These are phyloP conservation scores for Phaeosphaeriaceae sp. DNA, from an alignment of 2,329 filamentous ascomycete genomes.

Conservation along the genomic window DNA sequence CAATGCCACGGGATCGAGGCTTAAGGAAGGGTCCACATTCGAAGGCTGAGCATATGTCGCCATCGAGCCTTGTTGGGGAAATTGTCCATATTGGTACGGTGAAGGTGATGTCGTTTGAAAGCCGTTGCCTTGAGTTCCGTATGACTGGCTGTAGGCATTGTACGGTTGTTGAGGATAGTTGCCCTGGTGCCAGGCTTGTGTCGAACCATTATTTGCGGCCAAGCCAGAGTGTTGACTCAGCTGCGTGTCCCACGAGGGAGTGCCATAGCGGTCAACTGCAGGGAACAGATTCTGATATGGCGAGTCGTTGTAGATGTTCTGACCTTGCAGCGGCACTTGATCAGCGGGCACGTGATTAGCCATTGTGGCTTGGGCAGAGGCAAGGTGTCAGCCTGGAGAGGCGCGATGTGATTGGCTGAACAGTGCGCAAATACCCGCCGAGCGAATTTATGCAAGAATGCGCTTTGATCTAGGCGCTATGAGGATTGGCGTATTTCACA, in stretches of 20 bases:
- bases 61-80: constrained; percentile 28
- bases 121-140: constrained; percentile 26
- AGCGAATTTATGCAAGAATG: constrained; percentile 38
- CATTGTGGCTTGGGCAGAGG: constrained; percentile 30
- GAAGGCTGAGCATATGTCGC: constrained; percentile 33
- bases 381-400: constrained; percentile 17
- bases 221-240: constrained; percentile 31
- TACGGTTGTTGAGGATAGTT: constrained; percentile 39
- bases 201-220: constrained; percentile 18
- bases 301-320: constrained; percentile 43
- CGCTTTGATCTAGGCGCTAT: constrained; percentile 43
- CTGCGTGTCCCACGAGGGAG: constrained; percentile 40
- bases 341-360: constrained; percentile 49
- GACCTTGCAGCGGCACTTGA: constrained; percentile 38
- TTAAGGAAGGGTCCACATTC: constrained; percentile 37
- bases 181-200: constrained; percentile 37
- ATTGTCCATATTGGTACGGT: constrained; percentile 44
- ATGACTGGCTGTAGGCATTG: constrained; percentile 30
- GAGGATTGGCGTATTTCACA: constrained; percentile 39
- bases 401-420: constrained; percentile 37
- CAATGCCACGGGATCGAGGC: constrained; percentile 29
- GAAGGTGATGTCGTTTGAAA: constrained; percentile 41
- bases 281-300: constrained; percentile 39
- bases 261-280: constrained; percentile 38
- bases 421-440: constrained; percentile 31